Base-by-base conservation (phyloP, 208 protist species). In the Wallacemonas rigidus region DNA sequence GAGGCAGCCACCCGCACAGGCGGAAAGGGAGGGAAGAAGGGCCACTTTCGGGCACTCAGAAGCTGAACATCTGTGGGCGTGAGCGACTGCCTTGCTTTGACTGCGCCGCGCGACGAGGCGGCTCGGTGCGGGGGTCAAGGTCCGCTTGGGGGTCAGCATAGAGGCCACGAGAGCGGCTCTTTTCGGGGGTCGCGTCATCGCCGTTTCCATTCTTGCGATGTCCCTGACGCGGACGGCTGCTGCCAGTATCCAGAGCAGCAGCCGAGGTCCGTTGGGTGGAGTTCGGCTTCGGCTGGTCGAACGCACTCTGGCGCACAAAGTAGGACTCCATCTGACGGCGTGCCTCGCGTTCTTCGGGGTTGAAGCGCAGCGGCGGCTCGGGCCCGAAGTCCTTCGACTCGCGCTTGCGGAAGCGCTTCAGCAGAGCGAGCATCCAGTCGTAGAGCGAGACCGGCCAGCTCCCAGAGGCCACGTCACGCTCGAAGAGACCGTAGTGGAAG, bases 401-500 rank as follows among this genome's bases (percentile, higher is more conserved):
- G 69, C 86, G 85, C 7, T 76, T 72, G 26, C 86, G 83, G 50
- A 82, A 82, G 8, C 58, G 76, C 76, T 89, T 81, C 15, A 87
- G 57, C 11, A 92, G 75, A 51, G 76, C 15, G 38, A 90, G 55
- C 79, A 93, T 48, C 87, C 88, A 94, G 53, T 87, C 65, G 57
- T 76, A 53, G 11, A 95, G 72, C 1, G 86, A 89, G 7, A 83
- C 57, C 8, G 83, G 81, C 89, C 91, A 95, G 61, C 77, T 55
- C 17, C 79, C 85, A 2, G 81, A 85, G 36, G 81, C 89, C 14
- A 93, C 86, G 51, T 96, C 81, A 2, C 87, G 81, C 79, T 96
- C 91, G 76, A 90, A 94, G 39, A 96, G 58, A 2, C 72, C 72
- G 72, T 91, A 92, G 76, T 96, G 89, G 55, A 92, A 86, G 8